Conservation (phyloP, 1,139 yeast genomes). For the Geotrichum aggregatum region DNA sequence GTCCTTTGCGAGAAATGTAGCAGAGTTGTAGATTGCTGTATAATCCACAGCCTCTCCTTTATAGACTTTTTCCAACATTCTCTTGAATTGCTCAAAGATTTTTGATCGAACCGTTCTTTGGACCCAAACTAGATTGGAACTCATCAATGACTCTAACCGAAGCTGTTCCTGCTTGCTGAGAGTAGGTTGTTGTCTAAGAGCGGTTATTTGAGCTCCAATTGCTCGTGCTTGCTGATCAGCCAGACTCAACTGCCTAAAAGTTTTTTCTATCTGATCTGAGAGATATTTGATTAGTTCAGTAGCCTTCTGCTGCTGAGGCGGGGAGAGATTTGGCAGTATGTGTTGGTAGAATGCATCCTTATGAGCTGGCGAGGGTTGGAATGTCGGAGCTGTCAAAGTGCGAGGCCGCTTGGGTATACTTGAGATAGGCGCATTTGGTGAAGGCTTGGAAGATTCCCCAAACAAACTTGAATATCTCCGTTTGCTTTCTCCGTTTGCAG, state of each 20-base stretch:
- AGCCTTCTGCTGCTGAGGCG: neutral
- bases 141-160: slow-evolving; percentile 8
- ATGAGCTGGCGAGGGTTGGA: neutral
- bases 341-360: neutral
- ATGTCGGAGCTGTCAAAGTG: neutral
- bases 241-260: neutral
- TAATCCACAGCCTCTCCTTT: slow-evolving; percentile 6
- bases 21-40: neutral
- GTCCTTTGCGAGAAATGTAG: neutral
- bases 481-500: neutral
- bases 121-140: neutral
- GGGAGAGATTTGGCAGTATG: neutral
- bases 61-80: neutral
- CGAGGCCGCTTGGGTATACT: neutral
- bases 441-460: neutral
- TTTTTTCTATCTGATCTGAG: neutral
- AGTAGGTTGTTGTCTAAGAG: neutral
- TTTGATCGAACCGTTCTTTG: slow-evolving; percentile 3
- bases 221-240: neutral
- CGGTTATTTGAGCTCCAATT: neutral
- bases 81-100: neutral
- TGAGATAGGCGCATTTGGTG: neutral
- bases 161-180: neutral
- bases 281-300: neutral
- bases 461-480: slow-evolving; percentile 4